Evolutionary conservation across 2,329 filamentous ascomycete species (phyloP).

Genomic region (Cladophialophora psammophila): DNA sequence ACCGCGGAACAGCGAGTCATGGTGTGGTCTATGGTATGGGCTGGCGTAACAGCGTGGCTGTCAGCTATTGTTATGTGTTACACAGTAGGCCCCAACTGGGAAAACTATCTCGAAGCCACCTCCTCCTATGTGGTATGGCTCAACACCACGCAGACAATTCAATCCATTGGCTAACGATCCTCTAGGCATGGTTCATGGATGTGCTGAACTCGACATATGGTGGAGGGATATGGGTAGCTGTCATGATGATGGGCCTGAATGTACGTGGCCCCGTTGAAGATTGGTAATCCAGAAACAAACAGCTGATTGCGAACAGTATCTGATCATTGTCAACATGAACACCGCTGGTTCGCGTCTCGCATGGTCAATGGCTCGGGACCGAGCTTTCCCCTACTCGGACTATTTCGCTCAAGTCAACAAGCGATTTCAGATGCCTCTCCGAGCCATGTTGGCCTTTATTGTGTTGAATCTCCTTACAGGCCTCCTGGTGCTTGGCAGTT

Average conservation of each 20-base stretch:
- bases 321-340: constrained; percentile 38
- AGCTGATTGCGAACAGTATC: constrained; percentile 21
- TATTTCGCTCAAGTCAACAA: constrained; percentile 63
- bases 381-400: constrained; percentile 64
- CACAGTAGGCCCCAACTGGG: constrained; percentile 35
- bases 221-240: constrained; percentile 36
- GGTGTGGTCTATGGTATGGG: constrained; percentile 36
- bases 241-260: constrained; percentile 39
- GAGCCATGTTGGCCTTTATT: constrained; percentile 33
- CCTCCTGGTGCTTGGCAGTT: constrained; percentile 33
- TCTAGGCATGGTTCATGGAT: constrained; percentile 44
- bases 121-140: constrained; percentile 34
- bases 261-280: constrained; percentile 11
- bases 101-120: constrained; percentile 33
- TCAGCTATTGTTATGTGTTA: constrained; percentile 37
- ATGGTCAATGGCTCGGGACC: constrained; percentile 59
- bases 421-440: constrained; percentile 63
- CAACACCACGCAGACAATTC: not conserved
- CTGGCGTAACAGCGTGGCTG: constrained; percentile 35
- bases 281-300: constrained; percentile 1
- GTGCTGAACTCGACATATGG: constrained; percentile 49
- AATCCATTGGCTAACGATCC: constrained; percentile 45
- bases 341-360: constrained; percentile 34
- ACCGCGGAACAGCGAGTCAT: constrained; percentile 32
- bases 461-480: constrained; percentile 34